Conservation (phyloP, 352 stramenopile genomes). For the Phytophthora citrophthora region DNA sequence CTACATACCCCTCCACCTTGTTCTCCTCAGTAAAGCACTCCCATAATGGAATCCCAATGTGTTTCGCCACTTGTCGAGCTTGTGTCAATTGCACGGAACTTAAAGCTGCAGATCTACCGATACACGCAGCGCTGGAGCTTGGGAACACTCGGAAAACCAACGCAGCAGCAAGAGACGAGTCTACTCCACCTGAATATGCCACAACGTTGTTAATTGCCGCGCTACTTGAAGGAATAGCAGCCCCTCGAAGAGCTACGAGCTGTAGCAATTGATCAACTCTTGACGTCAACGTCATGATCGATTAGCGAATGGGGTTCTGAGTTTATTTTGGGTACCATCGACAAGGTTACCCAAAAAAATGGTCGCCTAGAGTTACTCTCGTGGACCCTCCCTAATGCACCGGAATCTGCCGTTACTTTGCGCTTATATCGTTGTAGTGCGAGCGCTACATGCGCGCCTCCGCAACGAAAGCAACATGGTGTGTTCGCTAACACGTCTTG, state of each 20-base stretch:
- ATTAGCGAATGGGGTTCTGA: no score
- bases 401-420: no score
- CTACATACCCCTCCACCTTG: conserved; percentile 89
- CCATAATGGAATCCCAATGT: conserved; percentile 91
- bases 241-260: conserved; percentile 42
- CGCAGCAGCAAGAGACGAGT: conserved; percentile 94
- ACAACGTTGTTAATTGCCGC: conserved; percentile 70
- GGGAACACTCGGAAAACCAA: conserved; percentile 90
- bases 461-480: no score
- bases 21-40: conserved; percentile 90
- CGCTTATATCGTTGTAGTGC: no score
- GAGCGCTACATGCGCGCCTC: no score
- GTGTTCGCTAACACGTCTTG: no score
- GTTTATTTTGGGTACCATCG: no score
- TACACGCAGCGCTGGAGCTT: conserved; percentile 81
- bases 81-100: conserved; percentile 87
- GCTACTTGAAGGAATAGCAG: neutral
- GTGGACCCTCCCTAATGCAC: no score
- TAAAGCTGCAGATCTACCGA: conserved; percentile 94
- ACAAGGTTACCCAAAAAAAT: no score
- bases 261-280: conserved; percentile 53
- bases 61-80: conserved; percentile 80
- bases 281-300: conserved; percentile 21
- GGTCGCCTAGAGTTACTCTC: no score
- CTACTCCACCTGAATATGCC: conserved; percentile 95